Evolutionary conservation across 768 basidiomycete genomes (phyloP).

Genomic region (Amanita pallidorosea): DNA sequence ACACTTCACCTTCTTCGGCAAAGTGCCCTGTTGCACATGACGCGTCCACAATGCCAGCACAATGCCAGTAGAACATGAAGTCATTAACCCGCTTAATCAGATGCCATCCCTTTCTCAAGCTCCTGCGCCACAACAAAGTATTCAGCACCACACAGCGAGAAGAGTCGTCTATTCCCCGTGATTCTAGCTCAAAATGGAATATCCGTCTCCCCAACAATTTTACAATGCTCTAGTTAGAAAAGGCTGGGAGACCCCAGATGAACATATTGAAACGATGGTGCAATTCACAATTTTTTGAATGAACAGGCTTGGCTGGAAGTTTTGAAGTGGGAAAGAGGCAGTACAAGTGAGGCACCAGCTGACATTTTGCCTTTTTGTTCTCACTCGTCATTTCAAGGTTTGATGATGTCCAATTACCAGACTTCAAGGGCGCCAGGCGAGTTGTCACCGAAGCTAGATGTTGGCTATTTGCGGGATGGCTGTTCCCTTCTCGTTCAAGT

Average conservation of each 20-base stretch:
- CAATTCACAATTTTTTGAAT: slow-evolving; percentile 98
- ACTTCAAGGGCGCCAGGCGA: slow-evolving; percentile 86
- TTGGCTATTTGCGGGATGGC: slow-evolving; percentile 77
- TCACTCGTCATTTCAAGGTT: slow-evolving; percentile 27
- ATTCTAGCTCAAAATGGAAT: slow-evolving; percentile 61
- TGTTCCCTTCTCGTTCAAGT: slow-evolving; percentile 91
- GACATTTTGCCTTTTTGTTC: not conserved
- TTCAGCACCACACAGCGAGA: slow-evolving; percentile 63
- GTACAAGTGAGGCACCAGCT: slow-evolving; percentile 37
- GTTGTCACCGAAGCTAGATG: slow-evolving; percentile 86
- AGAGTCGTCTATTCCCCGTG: slow-evolving; percentile 79
- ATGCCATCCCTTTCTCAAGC: slow-evolving; percentile 79
- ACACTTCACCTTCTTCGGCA: slow-evolving; percentile 13
- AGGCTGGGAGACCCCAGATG: slow-evolving; percentile 95
- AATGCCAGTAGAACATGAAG: slow-evolving; percentile 52
- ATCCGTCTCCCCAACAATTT: slow-evolving; percentile 95
- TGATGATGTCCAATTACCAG: slow-evolving; percentile 64
- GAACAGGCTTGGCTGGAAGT: slow-evolving; percentile 97
- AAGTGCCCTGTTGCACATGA: slow-evolving; percentile 36
- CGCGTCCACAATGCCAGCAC: slow-evolving; percentile 24
- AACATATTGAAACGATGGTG: slow-evolving; percentile 94
- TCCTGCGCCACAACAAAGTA: slow-evolving; percentile 44
- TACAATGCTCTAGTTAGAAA: slow-evolving; percentile 95
- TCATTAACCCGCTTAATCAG: slow-evolving; percentile 68
- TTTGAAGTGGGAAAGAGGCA: slow-evolving; percentile 76